Percentiles rank a stretch among this genome's conserved stretches.
Evolutionary conservation across 352 stramenopile genomes (phyloP).

Genomic region (Saprolegnia parasitica): DNA sequence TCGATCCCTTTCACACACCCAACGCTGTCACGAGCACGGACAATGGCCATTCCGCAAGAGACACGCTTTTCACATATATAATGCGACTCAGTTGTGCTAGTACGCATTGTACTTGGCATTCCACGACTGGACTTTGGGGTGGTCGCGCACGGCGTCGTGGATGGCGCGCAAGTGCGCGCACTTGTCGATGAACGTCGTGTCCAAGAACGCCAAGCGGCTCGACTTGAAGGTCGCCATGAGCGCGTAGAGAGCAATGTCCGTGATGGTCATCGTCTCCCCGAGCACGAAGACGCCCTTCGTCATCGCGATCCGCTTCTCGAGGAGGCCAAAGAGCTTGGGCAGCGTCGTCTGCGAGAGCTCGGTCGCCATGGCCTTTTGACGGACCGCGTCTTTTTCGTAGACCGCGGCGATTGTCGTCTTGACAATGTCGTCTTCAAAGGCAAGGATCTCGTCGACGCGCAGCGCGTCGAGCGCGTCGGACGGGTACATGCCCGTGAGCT

Average conservation of each 20-base stretch:
- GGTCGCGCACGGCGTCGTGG: background rate
- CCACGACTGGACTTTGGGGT: conserved; percentile 5
- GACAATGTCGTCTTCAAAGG: conserved; percentile 38
- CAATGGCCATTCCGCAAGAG: too few relatives aligned
- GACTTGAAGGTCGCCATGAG: background rate
- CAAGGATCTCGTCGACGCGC: conserved; percentile 42
- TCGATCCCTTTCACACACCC: too few relatives aligned
- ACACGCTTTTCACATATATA: too few relatives aligned
- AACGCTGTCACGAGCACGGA: too few relatives aligned
- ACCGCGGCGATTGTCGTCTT: conserved; percentile 32
- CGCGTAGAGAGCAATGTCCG: conserved; percentile 35
- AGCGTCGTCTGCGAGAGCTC: conserved; percentile 34
- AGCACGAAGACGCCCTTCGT: conserved; percentile 31
- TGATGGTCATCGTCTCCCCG: conserved; percentile 40
- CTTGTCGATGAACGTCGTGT: background rate
- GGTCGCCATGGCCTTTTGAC: conserved; percentile 38
- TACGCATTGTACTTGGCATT: background rate
- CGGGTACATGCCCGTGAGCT: conserved; percentile 41
- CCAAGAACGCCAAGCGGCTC: background rate
- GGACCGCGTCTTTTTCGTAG: conserved; percentile 34
- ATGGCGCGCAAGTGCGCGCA: background rate
- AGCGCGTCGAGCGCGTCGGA: conserved; percentile 32
- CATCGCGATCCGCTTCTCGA: conserved; percentile 36
- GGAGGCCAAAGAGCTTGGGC: conserved; percentile 31
- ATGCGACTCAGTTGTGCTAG: too few relatives aligned